Evolutionary conservation across 2,329 filamentous ascomycete species (phyloP), one percentile per base, ranked within the genome.

Genomic region (Phialemonium atrogriseum): DNA sequence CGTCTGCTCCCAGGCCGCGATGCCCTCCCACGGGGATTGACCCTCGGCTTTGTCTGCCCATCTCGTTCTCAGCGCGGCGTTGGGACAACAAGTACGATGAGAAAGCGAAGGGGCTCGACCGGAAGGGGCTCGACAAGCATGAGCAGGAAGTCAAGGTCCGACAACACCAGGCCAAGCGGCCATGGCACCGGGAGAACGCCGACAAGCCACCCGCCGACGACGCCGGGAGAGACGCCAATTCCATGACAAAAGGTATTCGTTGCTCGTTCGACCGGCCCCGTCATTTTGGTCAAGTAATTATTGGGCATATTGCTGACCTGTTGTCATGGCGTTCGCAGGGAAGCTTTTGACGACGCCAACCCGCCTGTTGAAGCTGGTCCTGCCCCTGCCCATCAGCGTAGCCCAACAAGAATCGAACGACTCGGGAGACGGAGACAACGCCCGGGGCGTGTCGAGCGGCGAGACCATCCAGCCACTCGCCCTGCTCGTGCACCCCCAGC

Each of bases 401-500:
- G 60, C 66, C 10, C 52, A 61, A 9, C 48, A 62, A 2, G 46
- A 51, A 9, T 43, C 44, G 1, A 52, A 54, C 12, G 50, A 56
- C 12, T 47, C 48, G 12, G 43, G 55, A 3, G 56, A 57, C 26
- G 43, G 55, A 3, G 56, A 57, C 26, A 50, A 52, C 24, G 50
- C 45, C 12, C 53, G 55, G 23, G 48, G 53, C 32, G 51, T 51
- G 4, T 56, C 58, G 2, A 39, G 49, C 21, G 57, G 60, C 27
- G 49, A 59, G 37, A 46, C 39, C 58, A 76, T 89, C n/a, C 84
- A 93, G 45, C 86, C 87, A 0, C 66, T 94, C 10, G 87, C 87
- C 1, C 70, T 94, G 0, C 73, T 94, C 3, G 71, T 94, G 0
- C 88, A 94, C 46, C 87, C 88, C 0, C 84, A 93, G 40, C 88